Conservation (phyloP, 208 protist species). For the Kentomonas sorsogonicus region DNA sequence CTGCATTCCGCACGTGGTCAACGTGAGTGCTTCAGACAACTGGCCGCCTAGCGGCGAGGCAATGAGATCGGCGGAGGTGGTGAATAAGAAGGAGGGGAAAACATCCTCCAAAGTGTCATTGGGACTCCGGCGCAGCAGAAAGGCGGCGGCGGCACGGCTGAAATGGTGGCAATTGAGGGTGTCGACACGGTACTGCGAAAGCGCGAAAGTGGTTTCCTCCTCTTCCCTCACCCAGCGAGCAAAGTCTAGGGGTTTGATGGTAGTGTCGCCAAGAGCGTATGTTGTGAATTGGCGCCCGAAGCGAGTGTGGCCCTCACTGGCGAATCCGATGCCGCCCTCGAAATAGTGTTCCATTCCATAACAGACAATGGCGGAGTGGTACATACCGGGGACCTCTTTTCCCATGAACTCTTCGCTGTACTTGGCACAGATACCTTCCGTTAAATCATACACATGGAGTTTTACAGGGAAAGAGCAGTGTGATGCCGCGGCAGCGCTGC, state of each 20-base stretch:
- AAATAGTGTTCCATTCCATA: constrained; percentile 93
- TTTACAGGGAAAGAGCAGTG: no score
- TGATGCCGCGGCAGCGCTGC: no score
- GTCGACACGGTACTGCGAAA: constrained; percentile 81
- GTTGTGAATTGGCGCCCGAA: constrained; percentile 73
- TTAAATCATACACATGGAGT: constrained; percentile 90
- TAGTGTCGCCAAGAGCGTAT: constrained; percentile 46
- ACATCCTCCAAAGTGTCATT: constrained; percentile 1
- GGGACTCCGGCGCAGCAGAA: constrained; percentile 61
- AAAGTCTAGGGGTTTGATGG: constrained; percentile 41
- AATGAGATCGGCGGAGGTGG: constrained; percentile 32
- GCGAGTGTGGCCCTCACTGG: constrained; percentile 54
- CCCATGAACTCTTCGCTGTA: constrained; percentile 61
- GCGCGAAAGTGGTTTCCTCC: constrained; percentile 29
- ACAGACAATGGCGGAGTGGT: constrained; percentile 89
- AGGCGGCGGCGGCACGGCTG: constrained; percentile 47
- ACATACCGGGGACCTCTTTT: constrained; percentile 76
- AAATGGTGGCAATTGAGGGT: constrained; percentile 94
- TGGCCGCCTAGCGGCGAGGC: constrained; percentile 36
- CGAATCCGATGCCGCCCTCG: constrained; percentile 81
- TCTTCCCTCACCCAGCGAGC: constrained; percentile 34
- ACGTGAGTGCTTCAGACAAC: constrained; percentile 30
- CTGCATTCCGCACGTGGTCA: constrained; percentile 45
- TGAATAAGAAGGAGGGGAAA: constrained; percentile 43
- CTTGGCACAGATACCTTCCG: constrained; percentile 53